Base-by-base conservation (phyloP, 352 stramenopile genomes). In the Phytophthora crassamura region DNA sequence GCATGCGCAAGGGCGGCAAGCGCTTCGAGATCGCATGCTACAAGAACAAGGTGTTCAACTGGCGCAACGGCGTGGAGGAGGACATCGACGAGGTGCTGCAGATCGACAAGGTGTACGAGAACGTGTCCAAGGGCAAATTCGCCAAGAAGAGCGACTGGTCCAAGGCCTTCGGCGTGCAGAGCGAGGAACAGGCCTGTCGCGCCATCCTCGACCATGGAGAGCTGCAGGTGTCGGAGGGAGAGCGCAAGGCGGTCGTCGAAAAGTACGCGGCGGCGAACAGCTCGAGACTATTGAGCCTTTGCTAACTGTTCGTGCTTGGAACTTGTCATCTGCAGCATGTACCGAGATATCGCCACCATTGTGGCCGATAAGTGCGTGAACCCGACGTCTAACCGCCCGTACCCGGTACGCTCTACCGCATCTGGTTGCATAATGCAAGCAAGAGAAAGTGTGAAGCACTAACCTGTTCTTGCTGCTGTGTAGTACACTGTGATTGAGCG, bases 1-100 rank as follows among this genome's bases (percentile, higher is more conserved):
- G 95, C 39, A 89, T 99, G 45, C 94, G 98, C 59, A 95, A 94
- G 43, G 77, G 80, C 40, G 97, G 97, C n/a, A 98, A 99, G 70
- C 88, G 96, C 40, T 99, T 99, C 74, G 98, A 99, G 79, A 97
- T 99, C 51, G 98, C 98, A 11, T 99, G 96, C 75, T 99, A 99
- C 82, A 95, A 96, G 61, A 99, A 99, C 88, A 99, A 99, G 77
- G 95, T 98, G 30, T 81, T 99, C 28, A 98, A 99, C 81, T 99
- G 97, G 88, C 90, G 98, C 53, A 98, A 98, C 75, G 95, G 97
- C 51, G 89, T 99, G 34, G 97, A 99, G 79, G 98, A 89, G 45
- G 97, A 99, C 82, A 88, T 99, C 39, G 93, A 96, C 54, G 97
- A 99, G 82, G 97, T 99, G 35, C 84, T 99, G 28, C 97, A 99